Evolutionary conservation across 176 grass and related monocot genomes (phyloP), one percentile per base, ranked within the genome.

Genomic region (Poa annua): DNA sequence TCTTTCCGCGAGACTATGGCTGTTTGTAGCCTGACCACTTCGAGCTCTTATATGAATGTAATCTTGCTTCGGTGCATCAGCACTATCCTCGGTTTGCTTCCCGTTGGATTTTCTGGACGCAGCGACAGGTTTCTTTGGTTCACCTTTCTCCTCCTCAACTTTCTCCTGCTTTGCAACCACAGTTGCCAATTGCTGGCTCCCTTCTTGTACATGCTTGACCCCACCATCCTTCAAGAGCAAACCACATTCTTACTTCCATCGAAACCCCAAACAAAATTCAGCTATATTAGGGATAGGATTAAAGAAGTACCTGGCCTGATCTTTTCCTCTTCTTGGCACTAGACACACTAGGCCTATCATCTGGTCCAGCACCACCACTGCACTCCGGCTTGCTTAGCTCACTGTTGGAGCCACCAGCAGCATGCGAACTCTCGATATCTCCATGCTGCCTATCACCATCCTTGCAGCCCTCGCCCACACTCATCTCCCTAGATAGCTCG

Each of bases 1-100:
- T 53, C 90, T 92, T 95, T 95, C 93, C 48, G 93, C 93, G 78
- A 95, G 93, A 86, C 93, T 92, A 80, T 95, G 93, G 76, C 90
- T 95, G 49, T 92, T 95, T 11, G 93, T 95, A 77, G 93, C 93
- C 81, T 95, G 93, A 56, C 93, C 93, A 50, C 88, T 79, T 60
- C 90, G 90, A 75, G 93, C 93, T 89, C 93, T 84, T 41, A 95
- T 73, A 88, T 95, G 93, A 86, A 95, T 87, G 41, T 90, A 95
- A 3, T 92, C 93, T 48, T 86, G 76, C 82, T 88, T 92, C 3
- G 50, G 75, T 4, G 39, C 65, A 88, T 81, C 93, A 11, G 83
- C 56, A 65, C 22, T 65, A 77, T 89, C 87, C 50, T 86, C 88
- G 26, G 25, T 39, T 47, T 88, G 79, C 55, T 92, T 88, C n/a